Evolutionary conservation across 2,329 filamentous ascomycete genomes (phyloP), one percentile per base, ranked within the genome.

Genomic region (Cladosporium sp.): DNA sequence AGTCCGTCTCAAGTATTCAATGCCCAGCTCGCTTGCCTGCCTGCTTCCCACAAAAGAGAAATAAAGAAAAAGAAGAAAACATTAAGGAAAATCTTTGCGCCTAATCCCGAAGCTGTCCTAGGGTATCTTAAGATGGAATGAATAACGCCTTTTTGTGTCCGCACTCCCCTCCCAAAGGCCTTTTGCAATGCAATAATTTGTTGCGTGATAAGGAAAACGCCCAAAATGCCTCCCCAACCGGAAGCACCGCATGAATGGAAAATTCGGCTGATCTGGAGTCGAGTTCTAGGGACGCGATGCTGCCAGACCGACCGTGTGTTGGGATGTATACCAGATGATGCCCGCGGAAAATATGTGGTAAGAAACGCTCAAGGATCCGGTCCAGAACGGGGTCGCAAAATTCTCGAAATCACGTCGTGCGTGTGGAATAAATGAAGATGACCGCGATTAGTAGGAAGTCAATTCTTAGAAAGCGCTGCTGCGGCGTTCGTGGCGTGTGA

Each of bases 401-500:
- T 47, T 47, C 41, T 47, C 41, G 41, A 24, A 24, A 57, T 34
- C 52, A 57, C 26, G 52, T 36, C 36, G 21, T 58, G 55, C 41
- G 41, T 47, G 41, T 47, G 41, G 41, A 47, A 47, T 47, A 47
- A 24, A 34, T 3, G 41, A 44, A 28, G 41, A 30, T 44, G 41
- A 59, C 30, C 36, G 57, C 57, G 57, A 28, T 59, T 26, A 44
- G 15, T 24, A 44, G n/a, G 24, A 47, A 26, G 57, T 47, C 36
- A 30, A 24, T 30, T 26, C 30, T 21, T 47, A 64, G 26, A 32
- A 64, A 15, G 51, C 61, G 34, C 63, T 65, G 63, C 63, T 65
- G 44, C 63, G 55, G 10, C 63, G 63, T 28, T 65, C 63, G 34
- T 62, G 61, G 57, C 64, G 64, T 24, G 68, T 70, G 28, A 74